Base-by-base conservation (phyloP, 2,329 filamentous ascomycete genomes). In the Stagonosporopsis vannaccii region DNA sequence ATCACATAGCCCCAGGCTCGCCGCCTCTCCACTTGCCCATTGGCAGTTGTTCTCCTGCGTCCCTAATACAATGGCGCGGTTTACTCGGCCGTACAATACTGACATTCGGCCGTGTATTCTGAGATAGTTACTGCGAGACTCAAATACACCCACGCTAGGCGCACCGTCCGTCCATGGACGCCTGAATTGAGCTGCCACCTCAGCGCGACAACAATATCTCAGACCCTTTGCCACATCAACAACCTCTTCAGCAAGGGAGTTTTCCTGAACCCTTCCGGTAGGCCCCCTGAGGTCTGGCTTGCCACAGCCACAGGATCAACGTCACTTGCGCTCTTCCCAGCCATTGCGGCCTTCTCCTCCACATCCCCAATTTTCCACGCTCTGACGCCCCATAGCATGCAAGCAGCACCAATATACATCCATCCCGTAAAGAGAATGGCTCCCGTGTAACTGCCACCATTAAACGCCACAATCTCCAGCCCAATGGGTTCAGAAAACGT, bases 401-500 rank as follows among this genome's bases (percentile, higher is more conserved):
- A 51, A 2, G 85, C 81, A 2, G 81, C 85, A 0, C 75, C 82
- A n/a, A 87, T 69, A 68, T 87, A 88, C 82, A 87, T 86, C 67
- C 82, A 82, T 0, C 84, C 86, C 0, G 83, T 80, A 64, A 86
- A 88, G 1, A 88, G 62, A 66, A 88, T 86, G 2, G 85, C 82
- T 12, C 83, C 80, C 0, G 85, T 77, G 62, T 87, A 88, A 15
- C 72, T 78, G 25, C 79, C 76, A 0, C 78, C 79, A n/a, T 79
- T 79, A 2, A 75, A 73, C 2, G 73, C 73, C 32, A 84, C 79
- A 52, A 87, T 80, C 60, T 84, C 77, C 11, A 87, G 73, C 0
- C 79, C 84, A 57, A 87, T 85, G 0, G 83, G 77, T 60, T 85
- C 82, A 2, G 79, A 81, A 59, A 84, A 92, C 0, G 88, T 91